Base-by-base conservation (phyloP, 163 green algal genomes). In the Scenedesmus sp. region DNA sequence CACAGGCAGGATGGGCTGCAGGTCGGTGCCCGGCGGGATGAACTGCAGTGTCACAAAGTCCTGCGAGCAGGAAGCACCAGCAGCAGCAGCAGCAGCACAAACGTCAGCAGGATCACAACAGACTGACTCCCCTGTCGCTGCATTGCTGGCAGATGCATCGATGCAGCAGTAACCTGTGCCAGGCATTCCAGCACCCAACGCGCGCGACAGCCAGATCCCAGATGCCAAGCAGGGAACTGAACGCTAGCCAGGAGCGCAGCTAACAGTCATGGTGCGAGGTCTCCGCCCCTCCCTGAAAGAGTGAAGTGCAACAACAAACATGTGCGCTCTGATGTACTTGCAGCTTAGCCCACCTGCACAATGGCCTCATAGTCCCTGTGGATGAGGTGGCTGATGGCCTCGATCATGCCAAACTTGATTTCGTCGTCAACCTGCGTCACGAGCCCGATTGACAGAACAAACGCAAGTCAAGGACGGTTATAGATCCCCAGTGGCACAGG, bases 41-140 rank as follows among this genome's bases (percentile, higher is more conserved):
- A 99, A 99, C 92, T 99, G 95, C 70, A 99, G 96, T 0, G 98
- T 99, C 5, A 99, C 98, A 96, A 99, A 99, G 95, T 99, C 98
- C 93, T 94, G 60, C 26, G 77, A 60, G 56, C n/a, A 88, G 83
- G 57, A 7, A 16, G 46, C 20, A 70, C 60, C n/a, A n/a, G 77
- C 34, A 23, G 46, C 74, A 82, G 26, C 74, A 82, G 26, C 34
- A 56, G 46, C 76, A 59, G 9, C 74, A 62, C 8, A 60, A 26
- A 18, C 15, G 46, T 15, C 64, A 60, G 70, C 74, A 56, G 64
- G 64, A 73, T 12, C 64, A 73, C 3, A 13, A 73, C 59, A 64
- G 59, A 64, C 59, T 46, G 0, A 46, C 34, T 46, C 34, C 34
- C 34, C 34, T 46, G 34, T 46, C 34, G 34, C 34, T 70, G 62